Conservation (phyloP, 148 eudicot genomes). For the Rhododendron molle region DNA sequence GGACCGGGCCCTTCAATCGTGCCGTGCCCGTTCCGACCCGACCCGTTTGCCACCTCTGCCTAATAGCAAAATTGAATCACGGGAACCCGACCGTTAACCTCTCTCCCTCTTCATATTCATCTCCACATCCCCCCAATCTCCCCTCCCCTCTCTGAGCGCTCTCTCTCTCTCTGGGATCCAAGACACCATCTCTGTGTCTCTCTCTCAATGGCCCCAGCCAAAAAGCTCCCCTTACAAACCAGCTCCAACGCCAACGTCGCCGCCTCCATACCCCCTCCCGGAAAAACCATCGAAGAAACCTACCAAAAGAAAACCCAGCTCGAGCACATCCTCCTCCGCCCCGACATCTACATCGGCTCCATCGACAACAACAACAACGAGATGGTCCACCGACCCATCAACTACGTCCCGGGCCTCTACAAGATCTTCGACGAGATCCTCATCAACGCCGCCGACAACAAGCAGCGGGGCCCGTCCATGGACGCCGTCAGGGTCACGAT, state of each 20-base stretch:
- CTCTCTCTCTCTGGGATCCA: slow-evolving; percentile 1
- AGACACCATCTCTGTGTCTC: slow-evolving; percentile 45
- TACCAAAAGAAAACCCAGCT: slow-evolving; percentile 94
- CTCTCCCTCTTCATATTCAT: neutral
- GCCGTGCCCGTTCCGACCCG: no score
- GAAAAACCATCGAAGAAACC: slow-evolving; percentile 74
- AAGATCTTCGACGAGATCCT: slow-evolving; percentile 93
- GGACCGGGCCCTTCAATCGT: no score
- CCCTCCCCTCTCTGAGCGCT: neutral
- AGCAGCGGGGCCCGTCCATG: slow-evolving; percentile 82
- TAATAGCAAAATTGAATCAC: no score
- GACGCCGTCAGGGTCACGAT: slow-evolving; percentile 60
- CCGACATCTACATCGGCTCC: slow-evolving; percentile 93
- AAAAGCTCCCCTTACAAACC: slow-evolving; percentile 40
- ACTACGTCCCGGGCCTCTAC: slow-evolving; percentile 85
- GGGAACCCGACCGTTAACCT: neutral
- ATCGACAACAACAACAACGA: slow-evolving; percentile 38
- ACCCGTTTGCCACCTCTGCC: no score
- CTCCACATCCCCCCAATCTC: neutral
- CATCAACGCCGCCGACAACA: slow-evolving; percentile 89
- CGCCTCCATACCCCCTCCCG: neutral
- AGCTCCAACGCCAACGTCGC: slow-evolving; percentile 55
- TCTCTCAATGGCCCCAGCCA: slow-evolving; percentile 18
- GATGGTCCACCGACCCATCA: slow-evolving; percentile 38
- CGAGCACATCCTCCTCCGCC: slow-evolving; percentile 92